Percentiles rank a stretch among this genome's conserved stretches.
Conservation (phyloP, 1,284 basidiomycete species). For the Leccinum olivaceoglutinosum region DNA sequence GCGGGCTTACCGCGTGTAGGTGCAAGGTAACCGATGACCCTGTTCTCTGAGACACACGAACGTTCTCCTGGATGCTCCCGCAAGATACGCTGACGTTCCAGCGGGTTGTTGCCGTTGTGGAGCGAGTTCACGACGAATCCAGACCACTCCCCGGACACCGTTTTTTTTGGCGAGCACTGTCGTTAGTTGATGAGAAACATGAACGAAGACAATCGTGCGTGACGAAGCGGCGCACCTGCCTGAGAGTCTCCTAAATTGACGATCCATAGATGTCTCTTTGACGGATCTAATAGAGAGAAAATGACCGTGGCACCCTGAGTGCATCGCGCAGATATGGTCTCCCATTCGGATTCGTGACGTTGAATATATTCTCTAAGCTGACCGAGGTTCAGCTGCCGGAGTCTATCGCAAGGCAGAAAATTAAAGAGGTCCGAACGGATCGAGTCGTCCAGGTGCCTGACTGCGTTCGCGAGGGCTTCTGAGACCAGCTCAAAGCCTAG, state of each 20-base stretch:
- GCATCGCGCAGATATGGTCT: slow-evolving; percentile 37
- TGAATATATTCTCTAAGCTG: slow-evolving; percentile 25
- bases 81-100: slow-evolving; percentile 44
- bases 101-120: slow-evolving; percentile 49
- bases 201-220: background rate
- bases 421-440: slow-evolving; percentile 41
- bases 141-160: slow-evolving; percentile 35
- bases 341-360: slow-evolving; percentile 24
- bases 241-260: slow-evolving; percentile 64
- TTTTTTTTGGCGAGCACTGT: slow-evolving; percentile 46
- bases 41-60: slow-evolving; percentile 43
- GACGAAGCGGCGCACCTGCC: slow-evolving; percentile 40
- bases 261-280: slow-evolving; percentile 51
- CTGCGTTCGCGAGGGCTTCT: slow-evolving; percentile 35
- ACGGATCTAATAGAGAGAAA: slow-evolving; percentile 49
- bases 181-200: slow-evolving; percentile 10
- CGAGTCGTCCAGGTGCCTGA: slow-evolving; percentile 38
- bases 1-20: slow-evolving; percentile 54
- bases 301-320: slow-evolving; percentile 62
- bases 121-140: slow-evolving; percentile 42
- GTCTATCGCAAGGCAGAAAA: slow-evolving; percentile 37
- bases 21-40: slow-evolving; percentile 59
- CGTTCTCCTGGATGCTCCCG: slow-evolving; percentile 52
- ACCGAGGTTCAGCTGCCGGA: slow-evolving; percentile 22
- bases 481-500: slow-evolving; percentile 36